These are phyloP conservation scores for Agrocybe praecox DNA, from an alignment of 768 basidiomycete species.

Conservation along the genomic window DNA sequence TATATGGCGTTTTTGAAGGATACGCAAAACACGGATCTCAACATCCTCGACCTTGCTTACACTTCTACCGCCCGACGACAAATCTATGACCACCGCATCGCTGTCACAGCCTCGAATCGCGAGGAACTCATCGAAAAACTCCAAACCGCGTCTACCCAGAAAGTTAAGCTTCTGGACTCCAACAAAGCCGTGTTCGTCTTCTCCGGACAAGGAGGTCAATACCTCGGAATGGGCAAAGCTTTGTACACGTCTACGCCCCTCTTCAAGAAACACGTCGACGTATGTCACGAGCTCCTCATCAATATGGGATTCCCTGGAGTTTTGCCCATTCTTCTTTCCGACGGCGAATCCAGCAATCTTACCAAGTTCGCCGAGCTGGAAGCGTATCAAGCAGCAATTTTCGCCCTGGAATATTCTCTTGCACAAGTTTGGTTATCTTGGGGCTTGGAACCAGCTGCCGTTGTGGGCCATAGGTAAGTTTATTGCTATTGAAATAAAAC, in stretches of 20 bases:
- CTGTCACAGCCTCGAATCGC: constrained; percentile 43
- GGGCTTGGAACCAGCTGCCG: constrained; percentile 61
- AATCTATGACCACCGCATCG: constrained; percentile 53
- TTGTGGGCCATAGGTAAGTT: constrained; percentile 77
- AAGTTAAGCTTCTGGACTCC: constrained; percentile 25
- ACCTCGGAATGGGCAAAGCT: constrained; percentile 60
- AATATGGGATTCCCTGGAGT: constrained; percentile 54
- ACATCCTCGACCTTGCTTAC: constrained; percentile 61
- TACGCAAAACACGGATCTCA: constrained; percentile 54
- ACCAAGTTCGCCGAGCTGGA: constrained; percentile 1
- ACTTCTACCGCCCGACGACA: constrained; percentile 71
- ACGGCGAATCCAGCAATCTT: background rate
- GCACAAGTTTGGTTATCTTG: constrained; percentile 67
- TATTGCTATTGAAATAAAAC: background rate
- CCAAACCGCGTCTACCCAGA: constrained; percentile 27
- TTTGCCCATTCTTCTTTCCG: constrained; percentile 39
- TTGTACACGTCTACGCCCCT: constrained; percentile 53
- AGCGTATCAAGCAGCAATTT: constrained; percentile 54
- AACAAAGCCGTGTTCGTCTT: constrained; percentile 62
- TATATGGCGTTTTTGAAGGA: constrained; percentile 53
- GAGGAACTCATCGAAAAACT: constrained; percentile 54
- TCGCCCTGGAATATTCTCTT: constrained; percentile 66
- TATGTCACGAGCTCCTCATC: constrained; percentile 55
- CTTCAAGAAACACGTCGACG: constrained; percentile 56
- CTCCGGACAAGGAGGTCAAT: constrained; percentile 75